Evolutionary conservation across 1,284 basidiomycete species (phyloP).

Genomic region (Microbotryomycetes sp.): DNA sequence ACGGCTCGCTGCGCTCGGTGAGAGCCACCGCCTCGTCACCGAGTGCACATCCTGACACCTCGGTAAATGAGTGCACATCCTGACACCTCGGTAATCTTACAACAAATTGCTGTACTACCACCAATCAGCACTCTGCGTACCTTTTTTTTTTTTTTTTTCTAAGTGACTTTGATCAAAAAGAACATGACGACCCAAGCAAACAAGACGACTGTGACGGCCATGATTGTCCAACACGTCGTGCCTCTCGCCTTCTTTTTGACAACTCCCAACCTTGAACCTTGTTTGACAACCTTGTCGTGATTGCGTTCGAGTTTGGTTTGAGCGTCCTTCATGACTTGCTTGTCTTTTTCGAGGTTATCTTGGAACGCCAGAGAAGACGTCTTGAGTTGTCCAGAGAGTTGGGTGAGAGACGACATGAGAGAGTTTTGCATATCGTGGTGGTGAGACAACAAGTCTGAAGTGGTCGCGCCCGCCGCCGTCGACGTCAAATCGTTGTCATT

Average conservation of each 20-base stretch:
- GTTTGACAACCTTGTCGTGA: slow-evolving; percentile 56
- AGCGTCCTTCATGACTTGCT: slow-evolving; percentile 53
- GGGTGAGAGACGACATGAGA: slow-evolving; percentile 10
- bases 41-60: no score
- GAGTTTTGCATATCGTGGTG: slow-evolving; percentile 18
- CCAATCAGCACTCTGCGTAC: no score
- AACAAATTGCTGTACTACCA: no score
- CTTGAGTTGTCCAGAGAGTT: slow-evolving; percentile 56
- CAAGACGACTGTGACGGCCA: slow-evolving; percentile 54
- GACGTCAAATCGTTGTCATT: not conserved
- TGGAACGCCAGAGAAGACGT: slow-evolving; percentile 63
- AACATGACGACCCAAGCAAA: slow-evolving; percentile 65
- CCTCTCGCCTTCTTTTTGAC: slow-evolving; percentile 57
- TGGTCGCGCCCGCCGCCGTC: not conserved
- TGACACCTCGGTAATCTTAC: no score
- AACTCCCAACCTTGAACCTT: slow-evolving; percentile 55
- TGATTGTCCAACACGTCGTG: slow-evolving; percentile 63
- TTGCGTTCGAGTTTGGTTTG: slow-evolving; percentile 63
- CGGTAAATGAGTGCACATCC: no score
- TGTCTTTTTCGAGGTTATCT: slow-evolving; percentile 57
- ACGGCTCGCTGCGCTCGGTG: no score
- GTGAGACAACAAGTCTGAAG: slow-evolving; percentile 15
- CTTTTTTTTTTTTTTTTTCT: no score
- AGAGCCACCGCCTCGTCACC: no score
- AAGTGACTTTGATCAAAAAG: slow-evolving; percentile 58